Conservation (phyloP, 1,284 basidiomycete genomes). For the Fistulinella cinereoalba region DNA sequence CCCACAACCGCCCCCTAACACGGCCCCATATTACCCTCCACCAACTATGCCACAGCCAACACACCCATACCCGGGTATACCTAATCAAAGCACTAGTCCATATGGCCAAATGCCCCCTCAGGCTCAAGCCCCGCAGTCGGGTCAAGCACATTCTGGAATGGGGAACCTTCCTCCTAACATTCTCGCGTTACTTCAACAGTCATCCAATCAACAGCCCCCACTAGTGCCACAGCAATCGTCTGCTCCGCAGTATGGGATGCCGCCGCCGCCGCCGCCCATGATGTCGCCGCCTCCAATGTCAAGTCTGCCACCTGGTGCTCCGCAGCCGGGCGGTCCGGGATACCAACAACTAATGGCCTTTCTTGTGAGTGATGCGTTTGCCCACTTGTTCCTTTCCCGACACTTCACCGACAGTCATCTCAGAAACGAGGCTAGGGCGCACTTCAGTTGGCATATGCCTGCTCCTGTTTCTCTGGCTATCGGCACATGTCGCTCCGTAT, state of each 20-base stretch:
- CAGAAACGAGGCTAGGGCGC: slow-evolving; percentile 26
- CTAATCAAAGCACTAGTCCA: slow-evolving; percentile 27
- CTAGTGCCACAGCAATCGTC: slow-evolving; percentile 36
- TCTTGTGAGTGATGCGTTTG: slow-evolving; percentile 39
- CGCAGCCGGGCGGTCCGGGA: slow-evolving; percentile 38
- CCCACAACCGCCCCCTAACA: slow-evolving; percentile 34
- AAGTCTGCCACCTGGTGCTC: slow-evolving; percentile 35
- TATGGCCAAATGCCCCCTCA: slow-evolving; percentile 41
- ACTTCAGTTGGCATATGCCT: background rate
- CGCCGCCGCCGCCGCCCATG: slow-evolving; percentile 34
- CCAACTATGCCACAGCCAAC: slow-evolving; percentile 35
- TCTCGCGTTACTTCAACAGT: slow-evolving; percentile 57
- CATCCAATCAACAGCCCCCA: slow-evolving; percentile 37
- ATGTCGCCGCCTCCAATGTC: slow-evolving; percentile 41
- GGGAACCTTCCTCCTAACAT: slow-evolving; percentile 57
- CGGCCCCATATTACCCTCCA: slow-evolving; percentile 43
- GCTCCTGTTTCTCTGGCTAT: background rate
- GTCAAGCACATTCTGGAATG: slow-evolving; percentile 36
- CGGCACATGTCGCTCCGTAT: background rate
- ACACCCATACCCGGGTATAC: slow-evolving; percentile 37
- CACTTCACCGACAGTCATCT: slow-evolving; percentile 14
- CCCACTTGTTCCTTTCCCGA: background rate
- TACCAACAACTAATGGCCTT: slow-evolving; percentile 58
- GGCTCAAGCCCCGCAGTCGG: slow-evolving; percentile 37
- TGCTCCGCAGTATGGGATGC: slow-evolving; percentile 41